phyloP scores from a whole-genome alignment of 2,329 filamentous ascomycete species.

The Fusarium decemcellulare region DNA sequence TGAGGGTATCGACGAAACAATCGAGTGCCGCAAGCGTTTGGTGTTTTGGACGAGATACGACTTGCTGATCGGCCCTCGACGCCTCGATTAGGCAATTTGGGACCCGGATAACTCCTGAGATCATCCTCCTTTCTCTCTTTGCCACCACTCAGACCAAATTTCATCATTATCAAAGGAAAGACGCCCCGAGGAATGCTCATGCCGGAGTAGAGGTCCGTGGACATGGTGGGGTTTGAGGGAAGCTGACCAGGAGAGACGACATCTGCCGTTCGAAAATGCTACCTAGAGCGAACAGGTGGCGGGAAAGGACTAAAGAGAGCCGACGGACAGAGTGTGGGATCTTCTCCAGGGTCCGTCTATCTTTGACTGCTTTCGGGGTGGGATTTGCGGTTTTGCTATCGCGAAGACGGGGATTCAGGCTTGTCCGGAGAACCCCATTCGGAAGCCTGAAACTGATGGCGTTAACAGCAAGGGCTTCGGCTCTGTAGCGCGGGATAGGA shows the following conservation, averaged over 20 bases:
- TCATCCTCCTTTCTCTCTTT: conserved; percentile 1
- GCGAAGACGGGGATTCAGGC: neutral
- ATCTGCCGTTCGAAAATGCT: neutral
- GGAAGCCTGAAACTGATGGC: conserved; percentile 16
- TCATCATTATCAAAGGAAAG: neutral
- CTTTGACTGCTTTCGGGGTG: conserved; percentile 12
- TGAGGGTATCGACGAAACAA: conserved; percentile 4
- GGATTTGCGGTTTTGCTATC: conserved; percentile 8
- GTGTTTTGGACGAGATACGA: conserved; percentile 10
- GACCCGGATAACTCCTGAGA: neutral
- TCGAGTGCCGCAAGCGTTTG: conserved; percentile 1
- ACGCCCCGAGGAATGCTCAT: neutral
- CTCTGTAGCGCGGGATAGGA: conserved; percentile 1
- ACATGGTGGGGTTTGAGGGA: neutral
- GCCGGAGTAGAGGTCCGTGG: conserved; percentile 7
- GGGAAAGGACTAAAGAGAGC: neutral
- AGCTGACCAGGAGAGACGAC: neutral
- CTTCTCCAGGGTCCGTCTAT: conserved; percentile 7
- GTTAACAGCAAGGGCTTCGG: neutral
- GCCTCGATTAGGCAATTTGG: conserved; percentile 1
- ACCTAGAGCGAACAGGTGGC: conserved; percentile 17
- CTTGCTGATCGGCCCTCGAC: conserved; percentile 4
- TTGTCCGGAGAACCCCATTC: conserved; percentile 4
- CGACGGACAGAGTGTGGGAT: conserved; percentile 9
- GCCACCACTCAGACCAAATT: conserved; percentile 13